Percentiles rank a stretch among this genome's conserved stretches.
These are phyloP conservation scores for Thalassiosira mediterranea DNA, from an alignment of 352 stramenopile species.

Conservation along the genomic window DNA sequence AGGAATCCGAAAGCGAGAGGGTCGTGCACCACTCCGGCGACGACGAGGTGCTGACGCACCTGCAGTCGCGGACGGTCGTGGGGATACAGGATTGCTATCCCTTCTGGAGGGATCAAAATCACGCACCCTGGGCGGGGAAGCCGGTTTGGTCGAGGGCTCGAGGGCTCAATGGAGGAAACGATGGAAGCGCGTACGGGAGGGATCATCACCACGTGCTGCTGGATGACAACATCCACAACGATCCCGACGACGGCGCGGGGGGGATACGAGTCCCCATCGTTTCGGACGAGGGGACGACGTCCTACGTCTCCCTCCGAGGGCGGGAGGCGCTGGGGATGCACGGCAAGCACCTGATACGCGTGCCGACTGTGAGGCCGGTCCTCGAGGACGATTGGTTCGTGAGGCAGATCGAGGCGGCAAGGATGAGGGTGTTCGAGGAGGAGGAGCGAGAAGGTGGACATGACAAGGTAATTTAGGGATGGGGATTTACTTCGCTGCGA, in stretches of 20 bases:
- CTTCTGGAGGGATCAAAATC: conserved; percentile 69
- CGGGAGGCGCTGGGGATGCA: conserved; percentile 56
- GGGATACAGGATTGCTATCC: conserved; percentile 82
- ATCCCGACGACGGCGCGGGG: conserved; percentile 70
- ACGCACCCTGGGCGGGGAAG: conserved; percentile 74
- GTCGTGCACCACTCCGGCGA: conserved; percentile 54
- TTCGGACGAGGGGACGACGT: background rate
- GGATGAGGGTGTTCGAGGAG: conserved; percentile 30
- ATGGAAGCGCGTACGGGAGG: background rate
- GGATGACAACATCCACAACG: conserved; percentile 86
- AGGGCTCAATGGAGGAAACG: conserved; percentile 8
- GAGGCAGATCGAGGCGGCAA: conserved; percentile 59
- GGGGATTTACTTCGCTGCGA: too few relatives aligned
- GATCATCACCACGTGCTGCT: conserved; percentile 83
- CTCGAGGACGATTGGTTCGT: conserved; percentile 81
- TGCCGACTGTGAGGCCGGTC: conserved; percentile 77
- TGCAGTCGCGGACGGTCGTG: conserved; percentile 60
- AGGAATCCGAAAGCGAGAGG: conserved; percentile 2
- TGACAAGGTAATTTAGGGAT: background rate
- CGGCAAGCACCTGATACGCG: conserved; percentile 77
- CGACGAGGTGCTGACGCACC: conserved; percentile 64
- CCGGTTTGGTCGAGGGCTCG: conserved; percentile 77
- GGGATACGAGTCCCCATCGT: conserved; percentile 55
- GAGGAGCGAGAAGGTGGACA: background rate
- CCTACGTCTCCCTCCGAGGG: conserved; percentile 58